Base-by-base conservation (phyloP, 345 rosid genomes). In the Bruguiera sexangula region DNA sequence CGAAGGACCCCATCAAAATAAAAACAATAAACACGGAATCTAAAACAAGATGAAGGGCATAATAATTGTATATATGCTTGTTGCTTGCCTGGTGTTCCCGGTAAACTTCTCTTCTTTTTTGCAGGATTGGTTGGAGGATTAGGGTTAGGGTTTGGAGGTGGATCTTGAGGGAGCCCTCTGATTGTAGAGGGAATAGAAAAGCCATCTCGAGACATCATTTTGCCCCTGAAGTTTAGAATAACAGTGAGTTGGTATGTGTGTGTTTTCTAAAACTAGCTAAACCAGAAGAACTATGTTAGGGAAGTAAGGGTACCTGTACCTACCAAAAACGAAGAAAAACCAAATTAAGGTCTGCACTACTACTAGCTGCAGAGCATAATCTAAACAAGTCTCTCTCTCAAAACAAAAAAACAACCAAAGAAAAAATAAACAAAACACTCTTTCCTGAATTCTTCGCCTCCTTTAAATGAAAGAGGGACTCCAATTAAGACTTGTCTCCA, bases 41-140 rank as follows among this genome's bases (percentile, higher is more conserved):
- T 8, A 43, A 43, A 43, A 43, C 50, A 43, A 3, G 50, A 34
- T 13, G 3, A 11, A 11, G 18, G 3, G 5, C 50, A 13, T 43
- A 13, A 43, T 3, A 13, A 43, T 43, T 3, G 19, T 0, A 13
- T 43, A 13, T 13, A 6, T 8, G 43, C 16, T 39, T 55, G 26
- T 10, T 6, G 48, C 83, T 83, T 71, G 77, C 95, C 95, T 87
- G 95, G 95, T 66, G 81, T 89, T 66, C 95, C 95, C 5, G 95
- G 91, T 62, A 85, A 76, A 75, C 77, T 89, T 79, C 92, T 79
- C 80, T 83, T 89, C 82, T 63, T 87, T 76, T 89, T 89, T 32
- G 37, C 31, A 6, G 81, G 78, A 67, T 80, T 80, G n/a, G 82
- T 21, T 19, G 84, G 34, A 66, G 46, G 83, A 79, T 74, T 82